phyloP scores from a whole-genome alignment of 23 red algal genomes.

The Gracilariopsis chorda region DNA sequence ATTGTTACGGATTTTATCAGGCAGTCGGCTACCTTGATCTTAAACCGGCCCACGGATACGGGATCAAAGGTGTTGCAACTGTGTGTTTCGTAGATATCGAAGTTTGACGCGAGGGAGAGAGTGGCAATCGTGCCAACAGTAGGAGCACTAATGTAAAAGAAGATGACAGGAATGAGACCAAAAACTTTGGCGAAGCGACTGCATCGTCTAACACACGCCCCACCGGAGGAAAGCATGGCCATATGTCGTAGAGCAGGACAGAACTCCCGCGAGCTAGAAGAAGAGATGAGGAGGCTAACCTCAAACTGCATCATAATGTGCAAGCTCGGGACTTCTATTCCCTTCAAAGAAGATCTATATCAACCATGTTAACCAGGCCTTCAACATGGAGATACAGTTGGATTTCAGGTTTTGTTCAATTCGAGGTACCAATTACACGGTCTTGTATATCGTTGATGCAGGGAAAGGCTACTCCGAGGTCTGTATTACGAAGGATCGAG shows the following conservation, averaged over 20 bases:
- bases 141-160: not conserved
- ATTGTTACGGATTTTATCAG: not conserved
- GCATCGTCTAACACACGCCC: not conserved
- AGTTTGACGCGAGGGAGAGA: not conserved
- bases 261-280: not conserved
- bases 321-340: not conserved
- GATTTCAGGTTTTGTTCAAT: slow-evolving; percentile 9
- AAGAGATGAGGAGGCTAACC: not conserved
- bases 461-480: not conserved
- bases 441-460: not conserved
- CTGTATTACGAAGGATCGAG: not conserved
- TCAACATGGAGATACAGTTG: slow-evolving; percentile 2
- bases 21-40: not conserved
- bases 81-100: not conserved
- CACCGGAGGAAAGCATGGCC: not conserved
- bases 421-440: not conserved
- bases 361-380: not conserved
- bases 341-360: not conserved
- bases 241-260: not conserved
- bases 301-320: not conserved
- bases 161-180: not conserved
- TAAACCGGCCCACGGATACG: not conserved
- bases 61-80: not conserved
- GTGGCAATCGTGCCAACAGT: not conserved
- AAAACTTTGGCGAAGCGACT: not conserved